A percentile compares a stretch with the other conserved stretches of the same genome.
Evolutionary conservation across 2,329 filamentous ascomycete species (phyloP).

Genomic region (Colletotrichum sp.): DNA sequence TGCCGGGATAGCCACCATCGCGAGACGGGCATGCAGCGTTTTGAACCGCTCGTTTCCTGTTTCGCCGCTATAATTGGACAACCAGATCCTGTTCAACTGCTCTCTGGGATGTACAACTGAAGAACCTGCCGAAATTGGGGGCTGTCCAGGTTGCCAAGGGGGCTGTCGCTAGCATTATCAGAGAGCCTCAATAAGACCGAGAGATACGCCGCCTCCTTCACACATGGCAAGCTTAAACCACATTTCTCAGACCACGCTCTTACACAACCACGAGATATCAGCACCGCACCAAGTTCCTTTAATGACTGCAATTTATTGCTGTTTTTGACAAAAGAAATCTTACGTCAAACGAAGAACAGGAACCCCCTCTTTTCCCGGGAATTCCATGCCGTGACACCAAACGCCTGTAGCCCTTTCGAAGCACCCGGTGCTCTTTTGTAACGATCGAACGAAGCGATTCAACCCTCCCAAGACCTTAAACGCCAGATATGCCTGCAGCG

Average conservation of each 20-base stretch:
- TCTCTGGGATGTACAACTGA: background rate
- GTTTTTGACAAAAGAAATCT: background rate
- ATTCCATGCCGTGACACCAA: background rate
- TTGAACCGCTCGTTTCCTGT: background rate
- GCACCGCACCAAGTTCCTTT: background rate
- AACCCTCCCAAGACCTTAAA: background rate
- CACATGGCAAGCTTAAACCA: background rate
- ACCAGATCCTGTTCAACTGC: background rate
- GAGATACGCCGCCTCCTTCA: background rate
- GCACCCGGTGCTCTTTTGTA: background rate
- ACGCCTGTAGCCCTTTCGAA: slow-evolving; percentile 1
- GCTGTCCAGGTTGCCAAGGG: background rate
- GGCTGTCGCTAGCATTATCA: background rate
- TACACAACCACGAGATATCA: background rate
- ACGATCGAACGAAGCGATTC: background rate
- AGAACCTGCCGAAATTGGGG: background rate
- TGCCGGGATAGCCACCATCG: background rate
- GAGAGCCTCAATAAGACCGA: background rate
- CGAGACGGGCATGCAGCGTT: background rate
- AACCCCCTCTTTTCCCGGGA: background rate
- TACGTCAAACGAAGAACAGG: background rate
- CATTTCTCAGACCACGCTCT: background rate
- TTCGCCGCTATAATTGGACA: background rate
- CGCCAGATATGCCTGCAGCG: background rate
- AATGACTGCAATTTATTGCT: background rate